A percentile compares a stretch with the other conserved stretches of the same genome.
Evolutionary conservation across 768 basidiomycete species (phyloP).

Genomic region (Vishniacozyma victoriae): DNA sequence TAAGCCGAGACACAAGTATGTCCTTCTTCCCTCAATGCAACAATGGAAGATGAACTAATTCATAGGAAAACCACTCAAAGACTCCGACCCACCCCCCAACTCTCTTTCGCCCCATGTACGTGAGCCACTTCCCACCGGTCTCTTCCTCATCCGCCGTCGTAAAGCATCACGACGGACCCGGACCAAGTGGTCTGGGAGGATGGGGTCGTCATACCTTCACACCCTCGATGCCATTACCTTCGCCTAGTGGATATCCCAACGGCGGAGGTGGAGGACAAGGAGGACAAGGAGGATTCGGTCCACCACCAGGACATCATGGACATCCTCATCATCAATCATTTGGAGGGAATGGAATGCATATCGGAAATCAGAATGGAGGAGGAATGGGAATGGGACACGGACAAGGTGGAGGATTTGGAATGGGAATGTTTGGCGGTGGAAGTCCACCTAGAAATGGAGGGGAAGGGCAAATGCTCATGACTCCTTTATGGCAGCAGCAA

Average conservation of each 20-base stretch:
- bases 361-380: conserved; percentile 3
- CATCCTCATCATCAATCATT: conserved; percentile 25
- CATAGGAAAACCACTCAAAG: too few species aligned
- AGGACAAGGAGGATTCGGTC: conserved; percentile 17
- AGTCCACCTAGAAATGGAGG: conserved; percentile 31
- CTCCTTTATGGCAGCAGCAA: conserved; percentile 88
- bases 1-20: too few species aligned
- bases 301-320: conserved; percentile 8
- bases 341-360: conserved; percentile 14
- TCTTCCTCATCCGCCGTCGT: neutral
- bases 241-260: conserved; percentile 12
- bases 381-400: conserved; percentile 17
- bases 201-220: conserved; percentile 21
- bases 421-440: conserved; percentile 4
- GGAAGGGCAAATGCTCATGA: conserved; percentile 50
- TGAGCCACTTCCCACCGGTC: too few species aligned
- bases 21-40: too few species aligned
- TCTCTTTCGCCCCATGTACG: too few species aligned
- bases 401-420: conserved; percentile 11
- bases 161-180: neutral
- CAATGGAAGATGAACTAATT: too few species aligned
- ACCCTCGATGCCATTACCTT: conserved; percentile 15
- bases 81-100: too few species aligned
- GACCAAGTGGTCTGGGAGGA: conserved; percentile 11
- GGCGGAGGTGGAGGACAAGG: conserved; percentile 10